Conservation (phyloP, 2,329 filamentous ascomycete genomes). For the Stachybotrys elegans region DNA sequence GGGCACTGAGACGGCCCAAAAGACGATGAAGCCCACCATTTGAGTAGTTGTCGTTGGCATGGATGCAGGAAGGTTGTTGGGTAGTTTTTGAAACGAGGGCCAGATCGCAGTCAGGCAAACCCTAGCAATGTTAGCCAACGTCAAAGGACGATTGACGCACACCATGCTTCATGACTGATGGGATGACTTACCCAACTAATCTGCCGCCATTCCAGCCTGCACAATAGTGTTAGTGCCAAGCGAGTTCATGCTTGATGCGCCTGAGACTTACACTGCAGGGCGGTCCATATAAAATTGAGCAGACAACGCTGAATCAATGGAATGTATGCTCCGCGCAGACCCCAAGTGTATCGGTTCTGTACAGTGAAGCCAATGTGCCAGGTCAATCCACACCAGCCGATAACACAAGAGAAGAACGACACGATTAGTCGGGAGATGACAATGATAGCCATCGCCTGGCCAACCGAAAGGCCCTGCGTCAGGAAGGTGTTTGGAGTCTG, state of each 20-base stretch:
- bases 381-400: conserved; percentile 41
- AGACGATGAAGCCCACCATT: conserved; percentile 45
- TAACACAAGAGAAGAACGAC: conserved; percentile 34
- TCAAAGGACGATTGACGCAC: not conserved
- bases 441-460: conserved; percentile 42
- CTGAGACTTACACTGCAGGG: conserved; percentile 30
- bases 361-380: conserved; percentile 48
- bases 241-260: not conserved
- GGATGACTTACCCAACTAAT: conserved; percentile 10
- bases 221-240: not conserved
- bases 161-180: not conserved
- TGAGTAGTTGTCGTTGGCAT: conserved; percentile 34
- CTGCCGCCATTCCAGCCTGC: conserved; percentile 28
- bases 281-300: conserved; percentile 46
- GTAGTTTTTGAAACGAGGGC: conserved; percentile 35
- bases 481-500: conserved; percentile 42
- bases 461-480: conserved; percentile 40
- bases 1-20: conserved; percentile 43
- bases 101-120: conserved; percentile 7
- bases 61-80: conserved; percentile 36
- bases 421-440: conserved; percentile 36
- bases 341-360: conserved; percentile 45
- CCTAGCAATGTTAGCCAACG: conserved; percentile 3
- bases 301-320: conserved; percentile 40
- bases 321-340: conserved; percentile 40